phyloP scores from a whole-genome alignment of 1,284 basidiomycete genomes.

The Ustilago nuda region DNA sequence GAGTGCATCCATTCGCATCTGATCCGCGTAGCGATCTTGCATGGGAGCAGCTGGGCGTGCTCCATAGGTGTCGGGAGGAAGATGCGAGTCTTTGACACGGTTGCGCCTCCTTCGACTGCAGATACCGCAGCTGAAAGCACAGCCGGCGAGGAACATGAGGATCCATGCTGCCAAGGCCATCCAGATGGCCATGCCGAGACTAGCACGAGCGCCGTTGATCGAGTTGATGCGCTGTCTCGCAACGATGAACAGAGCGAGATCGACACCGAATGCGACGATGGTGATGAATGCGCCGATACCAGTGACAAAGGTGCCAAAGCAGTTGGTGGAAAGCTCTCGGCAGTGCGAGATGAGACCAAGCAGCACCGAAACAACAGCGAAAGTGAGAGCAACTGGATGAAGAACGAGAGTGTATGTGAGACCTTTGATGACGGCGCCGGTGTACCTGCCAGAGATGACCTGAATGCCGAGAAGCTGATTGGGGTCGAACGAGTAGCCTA shows the following conservation, averaged over 20 bases:
- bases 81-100: slow-evolving; percentile 50
- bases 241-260: slow-evolving; percentile 63
- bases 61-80: slow-evolving; percentile 40
- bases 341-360: slow-evolving; percentile 61
- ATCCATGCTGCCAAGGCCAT: slow-evolving; percentile 63
- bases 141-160: slow-evolving; percentile 55
- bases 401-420: slow-evolving; percentile 65
- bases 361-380: slow-evolving; percentile 50
- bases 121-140: slow-evolving; percentile 58
- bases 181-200: slow-evolving; percentile 61
- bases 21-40: slow-evolving; percentile 46
- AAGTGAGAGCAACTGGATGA: slow-evolving; percentile 55
- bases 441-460: slow-evolving; percentile 48
- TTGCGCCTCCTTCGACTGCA: slow-evolving; percentile 50
- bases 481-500: slow-evolving; percentile 62
- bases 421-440: slow-evolving; percentile 56
- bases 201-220: slow-evolving; percentile 53
- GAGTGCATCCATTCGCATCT: slow-evolving; percentile 66
- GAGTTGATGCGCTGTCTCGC: slow-evolving; percentile 62
- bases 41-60: slow-evolving; percentile 21
- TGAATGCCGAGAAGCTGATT: slow-evolving; percentile 59
- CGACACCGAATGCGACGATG: slow-evolving; percentile 59
- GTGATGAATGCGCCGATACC: slow-evolving; percentile 55
- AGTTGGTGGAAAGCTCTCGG: slow-evolving; percentile 46
- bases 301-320: slow-evolving; percentile 55